Conservation (phyloP, 208 protist genomes). For the Leishmania mexicana region DNA sequence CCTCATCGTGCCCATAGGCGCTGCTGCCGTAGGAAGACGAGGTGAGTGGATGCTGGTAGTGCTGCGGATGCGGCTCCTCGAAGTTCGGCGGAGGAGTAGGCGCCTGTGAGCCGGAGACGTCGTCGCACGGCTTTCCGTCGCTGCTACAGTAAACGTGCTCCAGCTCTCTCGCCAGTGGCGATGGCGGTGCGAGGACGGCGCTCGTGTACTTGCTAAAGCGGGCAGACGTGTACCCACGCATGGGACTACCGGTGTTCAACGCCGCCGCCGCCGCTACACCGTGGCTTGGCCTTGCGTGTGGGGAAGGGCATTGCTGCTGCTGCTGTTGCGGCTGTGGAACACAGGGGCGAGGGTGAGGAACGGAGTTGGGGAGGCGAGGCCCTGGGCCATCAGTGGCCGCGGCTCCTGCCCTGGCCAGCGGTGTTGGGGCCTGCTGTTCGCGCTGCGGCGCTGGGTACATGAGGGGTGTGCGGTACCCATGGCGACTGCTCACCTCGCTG, state of each 20-base stretch:
- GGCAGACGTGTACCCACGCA: constrained; percentile 19
- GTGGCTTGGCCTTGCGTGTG: background rate
- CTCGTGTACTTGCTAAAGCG: constrained; percentile 24
- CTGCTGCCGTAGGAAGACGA: background rate
- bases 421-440: constrained; percentile 2
- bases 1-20: background rate
- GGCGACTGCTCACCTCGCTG: background rate
- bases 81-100: background rate
- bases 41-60: background rate
- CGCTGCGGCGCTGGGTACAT: constrained; percentile 5
- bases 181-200: background rate
- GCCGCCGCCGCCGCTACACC: background rate
- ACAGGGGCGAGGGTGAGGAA: background rate
- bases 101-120: background rate
- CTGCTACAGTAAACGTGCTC: background rate
- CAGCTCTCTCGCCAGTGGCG: background rate
- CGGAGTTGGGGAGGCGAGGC: background rate
- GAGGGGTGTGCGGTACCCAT: background rate
- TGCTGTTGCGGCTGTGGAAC: background rate
- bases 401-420: background rate
- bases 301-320: constrained; percentile 5
- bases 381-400: background rate
- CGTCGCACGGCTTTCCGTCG: background rate
- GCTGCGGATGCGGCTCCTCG: background rate
- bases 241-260: constrained; percentile 1